These are phyloP conservation scores for Arabidopsis lyrata DNA, from an alignment of 441 rosid genomes.

Conservation along the genomic window DNA sequence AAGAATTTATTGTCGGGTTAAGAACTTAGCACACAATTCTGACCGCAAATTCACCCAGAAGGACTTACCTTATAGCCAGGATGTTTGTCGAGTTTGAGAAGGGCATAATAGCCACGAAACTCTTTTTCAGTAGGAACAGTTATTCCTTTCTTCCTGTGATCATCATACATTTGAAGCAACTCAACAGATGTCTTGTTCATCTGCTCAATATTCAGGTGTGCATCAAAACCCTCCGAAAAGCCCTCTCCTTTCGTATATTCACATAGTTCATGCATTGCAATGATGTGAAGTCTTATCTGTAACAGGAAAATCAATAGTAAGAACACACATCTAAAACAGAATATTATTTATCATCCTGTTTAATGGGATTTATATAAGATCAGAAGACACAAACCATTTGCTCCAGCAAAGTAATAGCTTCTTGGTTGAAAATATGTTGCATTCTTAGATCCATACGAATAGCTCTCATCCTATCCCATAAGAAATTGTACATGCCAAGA, in stretches of 20 bases:
- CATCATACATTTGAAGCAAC: conserved; percentile 96
- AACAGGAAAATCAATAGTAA: conserved; percentile 42
- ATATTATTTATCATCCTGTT: conserved; percentile 2
- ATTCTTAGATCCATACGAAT: conserved; percentile 95
- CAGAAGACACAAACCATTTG: conserved; percentile 77
- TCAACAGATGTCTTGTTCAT: conserved; percentile 99
- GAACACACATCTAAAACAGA: conserved; percentile 28
- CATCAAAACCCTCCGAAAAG: conserved; percentile 97
- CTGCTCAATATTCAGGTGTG: conserved; percentile 99
- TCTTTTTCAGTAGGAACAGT: conserved; percentile 80
- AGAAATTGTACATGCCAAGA: conserved; percentile 88
- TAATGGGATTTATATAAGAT: conserved; percentile 7
- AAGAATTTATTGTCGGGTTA: conserved; percentile 38
- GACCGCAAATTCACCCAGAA: conserved; percentile 26
- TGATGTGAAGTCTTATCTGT: conserved; percentile 96
- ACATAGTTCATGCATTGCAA: conserved; percentile 97
- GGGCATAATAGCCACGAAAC: conserved; percentile 98
- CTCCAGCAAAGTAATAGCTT: conserved; percentile 89
- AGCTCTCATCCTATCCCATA: conserved; percentile 99
- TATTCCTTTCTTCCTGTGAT: conserved; percentile 93
- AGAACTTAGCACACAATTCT: conserved; percentile 29
- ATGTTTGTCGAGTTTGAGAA: conserved; percentile 98
- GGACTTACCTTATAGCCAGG: conserved; percentile 93
- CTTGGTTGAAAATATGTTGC: conserved; percentile 92
- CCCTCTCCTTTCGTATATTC: conserved; percentile 97